Percentiles rank a stretch among this genome's conserved stretches.
phyloP scores from a whole-genome alignment of 1,284 basidiomycete species.

The Heterobasidion occidentale region DNA sequence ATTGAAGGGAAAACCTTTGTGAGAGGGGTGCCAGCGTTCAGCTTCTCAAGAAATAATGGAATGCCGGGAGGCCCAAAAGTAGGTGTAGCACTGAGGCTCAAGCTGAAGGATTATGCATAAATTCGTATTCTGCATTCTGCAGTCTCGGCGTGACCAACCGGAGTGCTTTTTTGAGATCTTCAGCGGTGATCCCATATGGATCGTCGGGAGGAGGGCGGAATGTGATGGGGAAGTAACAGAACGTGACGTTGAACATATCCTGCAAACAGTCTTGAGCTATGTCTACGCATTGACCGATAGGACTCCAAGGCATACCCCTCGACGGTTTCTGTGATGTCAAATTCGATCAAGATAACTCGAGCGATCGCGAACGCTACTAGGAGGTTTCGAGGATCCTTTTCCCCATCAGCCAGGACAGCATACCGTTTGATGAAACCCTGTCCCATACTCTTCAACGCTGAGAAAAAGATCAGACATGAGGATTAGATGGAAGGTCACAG shows the following conservation, averaged over 20 bases:
- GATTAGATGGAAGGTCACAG: neutral
- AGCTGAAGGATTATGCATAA: conserved; percentile 14
- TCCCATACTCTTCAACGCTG: conserved; percentile 65
- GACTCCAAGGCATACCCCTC: conserved; percentile 56
- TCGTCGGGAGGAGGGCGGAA: conserved; percentile 94
- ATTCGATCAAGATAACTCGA: conserved; percentile 81
- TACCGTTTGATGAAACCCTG: conserved; percentile 74
- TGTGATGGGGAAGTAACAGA: conserved; percentile 98
- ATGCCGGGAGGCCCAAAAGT: conserved; percentile 81
- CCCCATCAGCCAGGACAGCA: conserved; percentile 78
- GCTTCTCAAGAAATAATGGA: conserved; percentile 89
- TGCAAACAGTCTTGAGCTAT: conserved; percentile 22
- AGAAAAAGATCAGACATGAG: neutral
- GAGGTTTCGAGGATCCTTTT: conserved; percentile 96
- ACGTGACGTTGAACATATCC: conserved; percentile 92
- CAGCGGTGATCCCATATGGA: conserved; percentile 87
- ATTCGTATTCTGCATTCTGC: too few species aligned
- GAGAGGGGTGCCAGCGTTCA: conserved; percentile 73
- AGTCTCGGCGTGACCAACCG: conserved; percentile 32
- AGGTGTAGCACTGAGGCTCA: conserved; percentile 74
- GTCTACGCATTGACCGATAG: neutral
- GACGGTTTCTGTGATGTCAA: conserved; percentile 66
- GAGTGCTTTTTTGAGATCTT: conserved; percentile 76
- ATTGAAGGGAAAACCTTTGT: conserved; percentile 62
- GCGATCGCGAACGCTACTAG: conserved; percentile 86